A percentile compares a stretch with the other conserved stretches of the same genome.
phyloP scores from a whole-genome alignment of 2,329 filamentous ascomycete genomes.

The Biscogniauxia marginata region DNA sequence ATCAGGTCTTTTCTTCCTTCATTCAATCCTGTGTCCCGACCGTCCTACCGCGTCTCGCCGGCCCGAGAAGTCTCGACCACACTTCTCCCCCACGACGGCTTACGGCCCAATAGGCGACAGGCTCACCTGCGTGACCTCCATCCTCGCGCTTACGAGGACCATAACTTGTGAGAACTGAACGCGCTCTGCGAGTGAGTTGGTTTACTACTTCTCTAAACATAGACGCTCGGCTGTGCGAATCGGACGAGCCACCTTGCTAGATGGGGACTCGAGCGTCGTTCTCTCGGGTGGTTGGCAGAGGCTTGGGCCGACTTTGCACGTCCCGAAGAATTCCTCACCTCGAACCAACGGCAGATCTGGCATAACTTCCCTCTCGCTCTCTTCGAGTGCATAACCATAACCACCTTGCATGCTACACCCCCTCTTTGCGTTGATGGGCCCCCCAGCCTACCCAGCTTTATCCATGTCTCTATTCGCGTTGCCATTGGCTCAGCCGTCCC shows the following conservation, averaged over 20 bases:
- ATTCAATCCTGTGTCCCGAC: constrained; percentile 12
- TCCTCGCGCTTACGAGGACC: constrained; percentile 17
- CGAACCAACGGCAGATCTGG: constrained; percentile 17
- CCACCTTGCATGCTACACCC: constrained; percentile 23
- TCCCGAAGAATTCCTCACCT: constrained; percentile 6
- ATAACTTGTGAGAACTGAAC: constrained; percentile 5
- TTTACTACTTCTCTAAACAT: constrained; percentile 4
- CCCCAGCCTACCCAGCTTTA: constrained; percentile 11
- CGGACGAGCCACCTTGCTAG: constrained; percentile 12
- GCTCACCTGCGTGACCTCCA: constrained; percentile 1
- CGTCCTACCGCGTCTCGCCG: constrained; percentile 12
- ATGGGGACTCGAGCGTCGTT: constrained; percentile 9
- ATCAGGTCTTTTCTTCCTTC: neutral
- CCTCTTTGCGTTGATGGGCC: constrained; percentile 18
- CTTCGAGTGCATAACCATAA: constrained; percentile 19
- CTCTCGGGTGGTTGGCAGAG: constrained; percentile 12
- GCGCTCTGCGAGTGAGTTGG: constrained; percentile 2
- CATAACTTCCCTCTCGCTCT: constrained; percentile 12
- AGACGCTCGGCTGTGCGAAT: constrained; percentile 12
- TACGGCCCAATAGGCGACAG: constrained; percentile 12
- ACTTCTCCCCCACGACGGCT: constrained; percentile 16
- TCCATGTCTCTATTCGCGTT: constrained; percentile 9
- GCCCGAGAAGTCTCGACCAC: constrained; percentile 23
- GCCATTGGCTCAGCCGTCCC: constrained; percentile 19
- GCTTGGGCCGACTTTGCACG: constrained; percentile 7